These are phyloP conservation scores for Saccharomyces hybrid DNA, from an alignment of 1,139 yeast genomes.

Conservation along the genomic window DNA sequence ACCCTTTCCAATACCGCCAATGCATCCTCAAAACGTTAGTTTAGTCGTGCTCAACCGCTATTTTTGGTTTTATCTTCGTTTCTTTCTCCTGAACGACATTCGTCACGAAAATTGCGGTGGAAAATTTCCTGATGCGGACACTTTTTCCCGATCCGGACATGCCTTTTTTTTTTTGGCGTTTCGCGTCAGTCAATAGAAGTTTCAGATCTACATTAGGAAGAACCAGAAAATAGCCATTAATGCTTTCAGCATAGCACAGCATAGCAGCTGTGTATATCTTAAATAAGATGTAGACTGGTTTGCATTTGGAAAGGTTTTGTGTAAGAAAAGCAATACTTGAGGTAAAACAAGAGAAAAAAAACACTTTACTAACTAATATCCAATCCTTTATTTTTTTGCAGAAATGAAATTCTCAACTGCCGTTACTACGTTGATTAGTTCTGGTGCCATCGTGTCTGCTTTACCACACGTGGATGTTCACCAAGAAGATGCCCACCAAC, in stretches of 20 bases:
- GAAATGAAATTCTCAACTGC: conserved; percentile 35
- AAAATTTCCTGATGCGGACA: neutral
- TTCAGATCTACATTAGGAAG: neutral
- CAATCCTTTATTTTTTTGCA: conserved; percentile 9
- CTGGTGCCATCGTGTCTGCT: conserved; percentile 15
- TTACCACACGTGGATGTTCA: conserved; percentile 22
- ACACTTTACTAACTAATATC: conserved; percentile 5
- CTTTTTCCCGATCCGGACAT: neutral
- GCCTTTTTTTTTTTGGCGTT: neutral
- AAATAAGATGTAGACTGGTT: neutral
- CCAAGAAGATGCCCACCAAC: conserved; percentile 43
- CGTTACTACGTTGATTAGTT: conserved; percentile 13
- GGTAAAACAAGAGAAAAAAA: neutral
- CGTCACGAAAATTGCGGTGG: neutral
- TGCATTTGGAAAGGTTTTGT: neutral
- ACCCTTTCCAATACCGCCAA: neutral
- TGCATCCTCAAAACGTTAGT: neutral
- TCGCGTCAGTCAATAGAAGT: neutral
- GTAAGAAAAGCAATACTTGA: neutral
- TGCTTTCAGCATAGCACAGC: neutral
- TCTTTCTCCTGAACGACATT: neutral
- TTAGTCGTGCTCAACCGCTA: neutral
- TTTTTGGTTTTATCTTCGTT: neutral
- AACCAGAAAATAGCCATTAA: neutral
- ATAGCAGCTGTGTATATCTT: neutral